Percentiles rank a stretch among this genome's conserved stretches.
Evolutionary conservation across 495 filamentous ascomycete species (phyloP).

Genomic region (Pyrenula aspistea): DNA sequence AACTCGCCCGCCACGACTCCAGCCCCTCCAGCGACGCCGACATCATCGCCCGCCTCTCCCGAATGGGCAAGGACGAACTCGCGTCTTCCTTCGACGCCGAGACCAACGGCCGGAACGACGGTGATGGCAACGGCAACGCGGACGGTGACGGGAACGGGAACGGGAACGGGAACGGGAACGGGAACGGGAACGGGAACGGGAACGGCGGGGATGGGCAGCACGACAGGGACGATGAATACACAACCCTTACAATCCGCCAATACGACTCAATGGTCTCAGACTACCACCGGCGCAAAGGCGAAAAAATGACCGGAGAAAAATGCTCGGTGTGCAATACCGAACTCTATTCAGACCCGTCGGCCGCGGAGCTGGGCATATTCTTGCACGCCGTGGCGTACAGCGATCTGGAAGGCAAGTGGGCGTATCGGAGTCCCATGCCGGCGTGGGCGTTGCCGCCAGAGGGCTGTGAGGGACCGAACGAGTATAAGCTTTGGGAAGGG

Average conservation of each 20-base stretch:
- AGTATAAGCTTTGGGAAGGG: neutral
- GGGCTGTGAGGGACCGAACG: slow-evolving; percentile 1
- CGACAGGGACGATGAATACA: neutral
- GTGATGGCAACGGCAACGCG: neutral
- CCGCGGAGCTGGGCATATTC: slow-evolving; percentile 85
- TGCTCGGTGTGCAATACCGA: slow-evolving; percentile 77
- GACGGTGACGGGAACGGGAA: neutral
- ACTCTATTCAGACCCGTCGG: slow-evolving; percentile 82
- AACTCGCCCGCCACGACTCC: slow-evolving; percentile 59
- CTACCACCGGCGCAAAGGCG: slow-evolving; percentile 73
- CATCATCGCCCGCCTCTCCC: slow-evolving; percentile 67
- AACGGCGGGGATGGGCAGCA: neutral
- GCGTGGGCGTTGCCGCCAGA: slow-evolving; percentile 71
- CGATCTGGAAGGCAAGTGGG: slow-evolving; percentile 64
- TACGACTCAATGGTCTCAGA: slow-evolving; percentile 81
- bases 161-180: too few relatives aligned
- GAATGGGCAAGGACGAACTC: slow-evolving; percentile 90
- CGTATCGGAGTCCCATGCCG: slow-evolving; percentile 74
- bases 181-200: neutral
- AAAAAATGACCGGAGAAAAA: slow-evolving; percentile 76
- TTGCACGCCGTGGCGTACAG: slow-evolving; percentile 85
- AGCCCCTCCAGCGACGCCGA: slow-evolving; percentile 67
- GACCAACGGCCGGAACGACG: slow-evolving; percentile 2
- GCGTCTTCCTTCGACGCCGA: slow-evolving; percentile 80
- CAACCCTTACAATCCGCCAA: slow-evolving; percentile 11